A percentile compares a stretch with the other conserved stretches of the same genome.
Conservation (phyloP, 257 asterid species). For the Solanum chilense region DNA sequence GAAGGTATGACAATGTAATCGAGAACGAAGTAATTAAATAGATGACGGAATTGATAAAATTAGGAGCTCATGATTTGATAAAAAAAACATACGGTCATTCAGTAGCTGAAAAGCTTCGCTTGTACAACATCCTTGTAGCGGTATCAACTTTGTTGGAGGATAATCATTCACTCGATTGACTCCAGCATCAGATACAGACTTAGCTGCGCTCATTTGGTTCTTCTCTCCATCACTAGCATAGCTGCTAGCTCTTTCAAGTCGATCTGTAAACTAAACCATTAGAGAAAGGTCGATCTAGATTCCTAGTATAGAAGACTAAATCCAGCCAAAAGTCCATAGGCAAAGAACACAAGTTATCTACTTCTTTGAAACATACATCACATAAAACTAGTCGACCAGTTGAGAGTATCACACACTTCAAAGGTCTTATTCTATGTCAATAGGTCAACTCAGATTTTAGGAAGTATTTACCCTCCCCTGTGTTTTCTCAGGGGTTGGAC, state of each 20-base stretch:
- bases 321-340: background rate
- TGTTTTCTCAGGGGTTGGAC: background rate
- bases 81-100: conserved; percentile 50
- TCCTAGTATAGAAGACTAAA: background rate
- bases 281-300: background rate
- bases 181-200: conserved; percentile 44
- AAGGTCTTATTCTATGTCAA: background rate
- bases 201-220: conserved; percentile 33
- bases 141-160: conserved; percentile 36
- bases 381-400: background rate
- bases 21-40: background rate
- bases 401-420: background rate
- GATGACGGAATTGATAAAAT: background rate
- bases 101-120: conserved; percentile 67
- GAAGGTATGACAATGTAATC: background rate
- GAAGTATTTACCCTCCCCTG: background rate
- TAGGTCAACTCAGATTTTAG: background rate
- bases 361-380: background rate
- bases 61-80: background rate
- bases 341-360: background rate
- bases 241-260: conserved; percentile 59
- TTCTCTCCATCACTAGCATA: conserved; percentile 59
- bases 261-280: conserved; percentile 34
- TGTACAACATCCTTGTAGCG: conserved; percentile 56
- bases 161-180: conserved; percentile 30